Percentiles rank a stretch among this genome's conserved stretches.
phyloP scores from a whole-genome alignment of 2,329 filamentous ascomycete genomes.

The Aspergillus nomiae region DNA sequence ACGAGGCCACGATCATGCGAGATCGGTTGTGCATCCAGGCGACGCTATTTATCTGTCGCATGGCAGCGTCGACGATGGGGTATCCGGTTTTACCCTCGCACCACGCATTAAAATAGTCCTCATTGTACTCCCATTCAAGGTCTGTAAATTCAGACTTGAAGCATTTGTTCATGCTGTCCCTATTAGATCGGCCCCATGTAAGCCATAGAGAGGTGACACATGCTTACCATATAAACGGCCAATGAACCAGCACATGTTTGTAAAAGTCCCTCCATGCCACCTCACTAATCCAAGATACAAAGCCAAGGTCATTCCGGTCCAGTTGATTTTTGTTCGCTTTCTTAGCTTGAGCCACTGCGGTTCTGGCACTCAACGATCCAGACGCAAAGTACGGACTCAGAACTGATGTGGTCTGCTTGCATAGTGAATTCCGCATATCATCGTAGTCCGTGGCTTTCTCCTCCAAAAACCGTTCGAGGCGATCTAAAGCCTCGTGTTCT shows the following conservation, averaged over 20 bases:
- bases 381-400: conserved; percentile 73
- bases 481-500: conserved; percentile 67
- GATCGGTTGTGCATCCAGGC: conserved; percentile 85
- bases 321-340: conserved; percentile 64
- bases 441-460: conserved; percentile 65
- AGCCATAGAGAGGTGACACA: too few relatives aligned
- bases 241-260: conserved; percentile 79
- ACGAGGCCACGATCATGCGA: conserved; percentile 81
- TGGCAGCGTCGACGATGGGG: conserved; percentile 82
- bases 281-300: conserved; percentile 76
- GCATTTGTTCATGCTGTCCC: conserved; percentile 67
- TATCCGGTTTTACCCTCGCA: conserved; percentile 73
- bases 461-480: conserved; percentile 68
- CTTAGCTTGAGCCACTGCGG: conserved; percentile 65
- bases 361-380: conserved; percentile 68
- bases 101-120: conserved; percentile 72
- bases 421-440: conserved; percentile 66
- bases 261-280: conserved; percentile 89
- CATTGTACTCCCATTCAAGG: conserved; percentile 78
- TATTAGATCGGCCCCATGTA: not conserved
- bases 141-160: conserved; percentile 85
- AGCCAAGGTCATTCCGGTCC: conserved; percentile 66
- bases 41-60: conserved; percentile 70
- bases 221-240: conserved; percentile 66
- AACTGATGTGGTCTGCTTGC: conserved; percentile 64